These are phyloP conservation scores for Wickerhamomyces sp. DNA, from an alignment of 1,139 yeast genomes.

Conservation along the genomic window DNA sequence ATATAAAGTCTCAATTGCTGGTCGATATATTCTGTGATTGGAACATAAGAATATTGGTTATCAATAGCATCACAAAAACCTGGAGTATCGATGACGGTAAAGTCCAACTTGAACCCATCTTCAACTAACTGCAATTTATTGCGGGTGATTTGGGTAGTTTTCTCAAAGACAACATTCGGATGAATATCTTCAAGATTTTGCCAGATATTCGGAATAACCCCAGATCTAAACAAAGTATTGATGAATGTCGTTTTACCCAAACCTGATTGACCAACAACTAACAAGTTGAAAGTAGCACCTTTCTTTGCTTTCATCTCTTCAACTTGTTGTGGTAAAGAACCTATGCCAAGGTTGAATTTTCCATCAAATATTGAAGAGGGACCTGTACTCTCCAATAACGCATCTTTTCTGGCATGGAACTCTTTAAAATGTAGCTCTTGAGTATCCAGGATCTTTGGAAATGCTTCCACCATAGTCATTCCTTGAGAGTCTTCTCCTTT, in stretches of 20 bases:
- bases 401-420: neutral
- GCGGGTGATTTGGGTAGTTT: slow-evolving; percentile 35
- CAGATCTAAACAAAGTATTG: slow-evolving; percentile 46
- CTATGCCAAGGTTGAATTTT: slow-evolving; percentile 22
- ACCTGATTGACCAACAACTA: slow-evolving; percentile 60
- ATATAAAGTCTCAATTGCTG: slow-evolving; percentile 54
- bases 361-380: slow-evolving; percentile 3
- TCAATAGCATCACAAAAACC: slow-evolving; percentile 75
- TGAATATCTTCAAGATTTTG: slow-evolving; percentile 10
- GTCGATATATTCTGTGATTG: slow-evolving; percentile 54
- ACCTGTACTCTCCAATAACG: neutral
- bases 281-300: slow-evolving; percentile 49
- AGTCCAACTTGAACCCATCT: slow-evolving; percentile 43
- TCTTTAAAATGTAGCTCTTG: neutral
- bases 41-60: slow-evolving; percentile 54
- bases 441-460: neutral
- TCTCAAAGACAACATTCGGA: slow-evolving; percentile 16
- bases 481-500: neutral
- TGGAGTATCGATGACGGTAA: slow-evolving; percentile 65
- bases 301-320: slow-evolving; percentile 33
- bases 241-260: slow-evolving; percentile 52
- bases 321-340: slow-evolving; percentile 25
- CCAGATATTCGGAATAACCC: slow-evolving; percentile 25
- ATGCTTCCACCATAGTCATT: neutral
- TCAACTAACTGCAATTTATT: slow-evolving; percentile 45